Conservation (phyloP, 2,329 filamentous ascomycete genomes). For the Ceratocystis harringtonii region DNA sequence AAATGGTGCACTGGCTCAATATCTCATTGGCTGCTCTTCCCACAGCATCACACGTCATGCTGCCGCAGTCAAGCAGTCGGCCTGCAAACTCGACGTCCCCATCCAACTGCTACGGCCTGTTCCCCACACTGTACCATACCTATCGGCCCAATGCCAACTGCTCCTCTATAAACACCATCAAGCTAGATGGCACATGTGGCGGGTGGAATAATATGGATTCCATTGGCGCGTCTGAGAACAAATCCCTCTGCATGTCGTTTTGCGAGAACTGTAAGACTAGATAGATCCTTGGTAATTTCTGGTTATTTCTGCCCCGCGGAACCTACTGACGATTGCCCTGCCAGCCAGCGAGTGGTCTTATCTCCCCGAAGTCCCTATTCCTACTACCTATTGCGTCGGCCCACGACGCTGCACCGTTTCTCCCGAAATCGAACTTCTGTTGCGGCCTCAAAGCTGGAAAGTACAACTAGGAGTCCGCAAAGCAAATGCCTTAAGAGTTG, state of each 20-base stretch:
- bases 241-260: conserved; percentile 8
- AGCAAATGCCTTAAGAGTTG: conserved; percentile 4
- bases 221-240: neutral
- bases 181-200: conserved; percentile 6
- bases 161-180: conserved; percentile 5
- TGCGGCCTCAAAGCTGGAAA: conserved; percentile 14
- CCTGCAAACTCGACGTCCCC: neutral
- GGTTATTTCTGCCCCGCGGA: neutral
- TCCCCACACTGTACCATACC: conserved; percentile 2
- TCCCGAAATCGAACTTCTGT: neutral
- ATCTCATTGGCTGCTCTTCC: neutral
- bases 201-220: conserved; percentile 3
- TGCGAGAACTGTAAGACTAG: conserved; percentile 7
- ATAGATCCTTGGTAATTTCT: neutral
- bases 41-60: neutral
- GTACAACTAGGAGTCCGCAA: conserved; percentile 7
- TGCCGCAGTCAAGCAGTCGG: neutral
- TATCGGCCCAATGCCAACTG: conserved; percentile 6
- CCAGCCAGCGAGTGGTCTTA: conserved; percentile 13
- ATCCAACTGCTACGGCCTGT: conserved; percentile 1
- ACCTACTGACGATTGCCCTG: neutral
- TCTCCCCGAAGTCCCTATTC: conserved; percentile 13
- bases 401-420: neutral
- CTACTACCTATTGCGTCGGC: conserved; percentile 9
- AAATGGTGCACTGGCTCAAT: conserved; percentile 3